Evolutionary conservation across 208 protist genomes (phyloP), one percentile per base, ranked within the genome.

Genomic region (Wallacemonas collosoma): DNA sequence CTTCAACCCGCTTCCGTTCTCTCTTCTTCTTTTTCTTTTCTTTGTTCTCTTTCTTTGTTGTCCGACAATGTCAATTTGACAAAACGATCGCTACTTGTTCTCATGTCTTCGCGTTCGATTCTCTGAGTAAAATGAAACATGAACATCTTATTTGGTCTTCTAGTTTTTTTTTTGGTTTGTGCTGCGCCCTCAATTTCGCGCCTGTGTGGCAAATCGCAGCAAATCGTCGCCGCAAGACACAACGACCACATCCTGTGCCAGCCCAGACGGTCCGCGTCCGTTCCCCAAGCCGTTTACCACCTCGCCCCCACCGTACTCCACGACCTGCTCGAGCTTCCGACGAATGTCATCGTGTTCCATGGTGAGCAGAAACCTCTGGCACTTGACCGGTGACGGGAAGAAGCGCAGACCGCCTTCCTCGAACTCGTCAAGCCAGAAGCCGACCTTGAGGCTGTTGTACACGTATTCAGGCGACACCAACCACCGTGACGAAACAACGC

Each of bases 221-320:
- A 95, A 75, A 38, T 95, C 88, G 48, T 91, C 84, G 14, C 87
- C 90, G 26, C 83, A 89, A 9, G 77, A 77, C 67, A 95, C 89
- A 5, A 95, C 90, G 8, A 93, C 64, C 9, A 90, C 89, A 38
- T 78, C 85, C 50, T 90, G 75, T 50, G 76, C 81, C 39, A 75
- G 53, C 50, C 35, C 62, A 44, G 39, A n/a, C 51, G 61, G 5
- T 38, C 39, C 63, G 40, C 70, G 45, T 15, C 71, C 26, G 26
- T 26, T 26, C 26, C 26, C 26, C 26, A 26, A 26, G 26, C 26
- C 26, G 26, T 71, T 50, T 54, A 95, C 56, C 44, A 95, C 82
- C 68, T 93, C 86, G 1, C 91, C 91, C 11, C 86, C 89, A 11
- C 91, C 91, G 80, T 91, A 94, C 75, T 86, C 82, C n/a, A 95